Conservation (phyloP, 768 basidiomycete genomes). For the Hygrophoropsis aurantiaca region DNA sequence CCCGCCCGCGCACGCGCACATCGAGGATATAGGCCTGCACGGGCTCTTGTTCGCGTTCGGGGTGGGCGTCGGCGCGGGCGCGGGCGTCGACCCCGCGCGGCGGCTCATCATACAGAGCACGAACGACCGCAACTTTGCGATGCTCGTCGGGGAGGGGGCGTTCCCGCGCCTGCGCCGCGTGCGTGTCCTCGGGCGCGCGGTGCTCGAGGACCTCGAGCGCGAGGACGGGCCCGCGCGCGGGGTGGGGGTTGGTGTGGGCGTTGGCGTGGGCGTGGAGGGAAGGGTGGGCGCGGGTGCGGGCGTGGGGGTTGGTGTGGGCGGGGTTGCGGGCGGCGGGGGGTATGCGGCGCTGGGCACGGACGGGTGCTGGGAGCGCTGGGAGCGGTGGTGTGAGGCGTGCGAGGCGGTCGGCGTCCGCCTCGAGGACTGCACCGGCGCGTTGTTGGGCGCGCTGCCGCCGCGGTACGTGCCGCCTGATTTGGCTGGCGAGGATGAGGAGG, state of each 20-base stretch:
- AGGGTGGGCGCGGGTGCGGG: constrained; percentile 72
- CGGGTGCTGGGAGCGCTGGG: constrained; percentile 53
- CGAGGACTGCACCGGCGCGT: constrained; percentile 75
- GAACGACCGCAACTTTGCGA: constrained; percentile 67
- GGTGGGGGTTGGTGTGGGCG: constrained; percentile 56
- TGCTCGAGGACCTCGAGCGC: constrained; percentile 59
- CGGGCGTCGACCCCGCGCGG: constrained; percentile 41
- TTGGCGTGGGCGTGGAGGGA: constrained; percentile 59
- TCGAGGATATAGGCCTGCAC: constrained; percentile 66
- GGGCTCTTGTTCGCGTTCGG: constrained; percentile 71
- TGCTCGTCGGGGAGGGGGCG: constrained; percentile 45
- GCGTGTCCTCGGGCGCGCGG: constrained; percentile 52
- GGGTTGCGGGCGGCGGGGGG: constrained; percentile 29
- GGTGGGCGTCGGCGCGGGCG: constrained; percentile 50
- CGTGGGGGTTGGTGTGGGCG: constrained; percentile 62
- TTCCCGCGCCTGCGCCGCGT: constrained; percentile 65
- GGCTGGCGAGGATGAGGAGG: constrained; percentile 29
- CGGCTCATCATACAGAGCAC: constrained; percentile 47
- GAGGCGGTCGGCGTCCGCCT: constrained; percentile 49
- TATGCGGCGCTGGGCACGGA: constrained; percentile 33
- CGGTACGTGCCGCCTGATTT: constrained; percentile 31
- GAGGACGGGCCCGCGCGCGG: constrained; percentile 47
- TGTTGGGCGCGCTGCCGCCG: constrained; percentile 46
- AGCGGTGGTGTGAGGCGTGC: constrained; percentile 66
- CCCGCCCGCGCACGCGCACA: constrained; percentile 54